Base-by-base conservation (phyloP, 2,329 filamentous ascomycete genomes). In the Beauveria varroae region DNA sequence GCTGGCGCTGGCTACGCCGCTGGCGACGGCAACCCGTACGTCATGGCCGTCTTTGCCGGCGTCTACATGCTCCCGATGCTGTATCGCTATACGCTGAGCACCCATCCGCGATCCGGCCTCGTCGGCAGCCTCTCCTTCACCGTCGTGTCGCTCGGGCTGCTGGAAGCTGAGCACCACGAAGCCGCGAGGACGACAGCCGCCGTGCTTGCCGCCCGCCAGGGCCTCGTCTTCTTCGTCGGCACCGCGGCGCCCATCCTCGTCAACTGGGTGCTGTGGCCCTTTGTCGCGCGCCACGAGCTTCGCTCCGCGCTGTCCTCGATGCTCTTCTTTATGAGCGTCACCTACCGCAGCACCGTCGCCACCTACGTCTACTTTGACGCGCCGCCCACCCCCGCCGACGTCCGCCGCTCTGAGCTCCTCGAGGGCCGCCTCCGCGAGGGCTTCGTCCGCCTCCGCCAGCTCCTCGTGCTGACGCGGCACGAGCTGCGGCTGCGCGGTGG, bases 201-300 rank as follows among this genome's bases (percentile, higher is more conserved):
- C 3, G 67, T 73, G 3, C 74, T 80, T 7, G 78, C 78, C 8
- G 78, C 78, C 63, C 76, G 78, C 41, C 74, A 77, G 46, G 82
- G 82, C 0, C 64, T 79, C 3, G 76, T 79, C 0, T 80, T 86
- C 63, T 72, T 84, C 2, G 68, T 84, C 24, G 83, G 83, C 2
- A 79, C 83, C 3, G 73, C 81, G 1, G 75, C 79, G 1, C 81
- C 83, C 0, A 74, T 85, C 12, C 63, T 83, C 1, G 77, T 85
- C 16, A 86, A 85, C 64, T 86, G 82, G 82, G 66, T 83, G 14
- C 71, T 86, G 3, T 86, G 83, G 83, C 83, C 83, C 2, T 86
- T 86, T 64, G 76, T 86, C 5, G 83, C 83, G 12, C 75, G 83
- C 14, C 82, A 85, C 65, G 83, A 85, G 67, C 74, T 86, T 16